Percentiles rank a stretch among this genome's conserved stretches.
Evolutionary conservation across 768 basidiomycete species (phyloP).

Genomic region (Tylopilus sp.): DNA sequence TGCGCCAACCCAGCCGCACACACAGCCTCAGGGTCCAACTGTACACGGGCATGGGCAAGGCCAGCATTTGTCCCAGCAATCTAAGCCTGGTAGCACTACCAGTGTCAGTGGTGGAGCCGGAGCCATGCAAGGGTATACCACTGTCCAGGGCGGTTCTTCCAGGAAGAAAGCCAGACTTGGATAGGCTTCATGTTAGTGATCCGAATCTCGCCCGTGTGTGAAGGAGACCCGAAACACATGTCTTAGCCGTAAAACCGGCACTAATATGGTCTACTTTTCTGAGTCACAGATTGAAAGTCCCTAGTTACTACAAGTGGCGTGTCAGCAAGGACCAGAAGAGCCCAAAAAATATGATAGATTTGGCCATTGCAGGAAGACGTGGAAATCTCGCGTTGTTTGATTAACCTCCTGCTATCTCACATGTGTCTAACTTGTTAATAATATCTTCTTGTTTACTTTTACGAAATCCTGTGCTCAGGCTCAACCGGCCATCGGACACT

Average conservation of each 20-base stretch:
- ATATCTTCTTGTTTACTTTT: constrained; percentile 1
- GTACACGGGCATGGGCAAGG: constrained; percentile 49
- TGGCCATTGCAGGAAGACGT: not conserved
- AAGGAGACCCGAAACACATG: not conserved
- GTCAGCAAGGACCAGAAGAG: not conserved
- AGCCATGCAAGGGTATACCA: constrained; percentile 27
- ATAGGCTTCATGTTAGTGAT: constrained; percentile 21
- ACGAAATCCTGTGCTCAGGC: constrained; percentile 12
- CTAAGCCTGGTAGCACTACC: constrained; percentile 55
- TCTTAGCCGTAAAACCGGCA: not conserved
- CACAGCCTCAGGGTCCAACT: constrained; percentile 41
- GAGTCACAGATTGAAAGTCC: not conserved
- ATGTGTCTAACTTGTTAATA: not conserved
- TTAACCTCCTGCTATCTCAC: too few species aligned
- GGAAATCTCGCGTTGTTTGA: not conserved
- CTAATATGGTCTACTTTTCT: not conserved
- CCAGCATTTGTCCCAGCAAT: constrained; percentile 32
- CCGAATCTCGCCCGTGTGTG: not conserved
- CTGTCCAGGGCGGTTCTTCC: constrained; percentile 35
- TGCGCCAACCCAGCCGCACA: constrained; percentile 41
- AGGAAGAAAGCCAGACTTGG: constrained; percentile 63
- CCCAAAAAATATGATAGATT: not conserved
- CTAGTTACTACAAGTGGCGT: not conserved
- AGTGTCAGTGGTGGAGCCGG: constrained; percentile 57
- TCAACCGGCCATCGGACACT: constrained; percentile 1